Evolutionary conservation across 257 asterid species (phyloP), one percentile per base, ranked within the genome.

Genomic region (Solanum medicagineum): DNA sequence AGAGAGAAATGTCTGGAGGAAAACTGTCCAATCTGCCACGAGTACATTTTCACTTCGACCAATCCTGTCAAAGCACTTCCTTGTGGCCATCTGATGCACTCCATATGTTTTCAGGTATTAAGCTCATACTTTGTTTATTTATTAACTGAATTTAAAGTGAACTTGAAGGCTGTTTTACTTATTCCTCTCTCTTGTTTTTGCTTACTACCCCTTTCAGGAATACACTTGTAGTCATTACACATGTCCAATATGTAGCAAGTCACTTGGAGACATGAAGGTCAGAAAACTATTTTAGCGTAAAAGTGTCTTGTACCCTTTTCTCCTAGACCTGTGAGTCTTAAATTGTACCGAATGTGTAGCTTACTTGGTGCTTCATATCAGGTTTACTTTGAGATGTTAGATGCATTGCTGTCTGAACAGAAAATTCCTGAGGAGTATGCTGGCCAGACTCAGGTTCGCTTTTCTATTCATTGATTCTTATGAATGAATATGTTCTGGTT

Each of bases 211-310:
- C 62, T 77, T 51, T 11, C 40, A 95, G 99, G 99, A 91, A 63
- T 94, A 95, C 92, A 95, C 99, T n/a, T 90, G 91, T 86, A 88
- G 93, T 83, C 94, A 94, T 89, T 95, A 95, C 71, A 92, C 91
- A 85, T 95, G 99, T 87, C 99, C 99, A 54, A 91, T 95, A 55
- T 95, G 99, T 86, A 91, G 99, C 97, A 95, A 95, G 91, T 94
- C 98, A 54, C 95, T 95, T n/a, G 99, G 99, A 59, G 98, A 95
- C 89, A 95, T 94, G 98, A 94, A 92, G 98, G 98, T 94, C 19
- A 79, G 49, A 53, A 24, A 53, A 79, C 66, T 3, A 26, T 53
- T 53, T 53, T 53, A 5, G 29, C 49, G 0, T 79, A 53, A 54
- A 53, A 53, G 22, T 10, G 19, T 53, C 19, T 77, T 51, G 10